Evolutionary conservation across 305 asterid species (phyloP), one percentile per base, ranked within the genome.

Genomic region (Solanum hybrid): DNA sequence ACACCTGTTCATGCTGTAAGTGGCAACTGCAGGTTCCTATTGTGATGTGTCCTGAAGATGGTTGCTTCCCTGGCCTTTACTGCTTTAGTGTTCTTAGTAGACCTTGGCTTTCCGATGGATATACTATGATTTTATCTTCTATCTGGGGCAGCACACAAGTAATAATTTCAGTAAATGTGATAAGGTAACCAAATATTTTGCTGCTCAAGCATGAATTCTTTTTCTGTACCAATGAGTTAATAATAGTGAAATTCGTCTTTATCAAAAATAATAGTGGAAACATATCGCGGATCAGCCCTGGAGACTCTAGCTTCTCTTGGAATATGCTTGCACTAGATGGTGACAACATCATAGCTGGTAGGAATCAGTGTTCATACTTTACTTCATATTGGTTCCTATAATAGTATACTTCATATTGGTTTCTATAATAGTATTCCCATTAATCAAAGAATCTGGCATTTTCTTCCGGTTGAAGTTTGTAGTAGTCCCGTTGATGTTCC

Each of bases 81-180:
- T 92, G 91, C 89, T 91, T 90, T 13, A 94, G 93, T 82, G 88
- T 95, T 90, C 95, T 93, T 85, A 86, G 92, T 66, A 91, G 93
- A 40, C 99, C 99, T 35, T 98, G 99, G 99, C 98, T 98, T 91
- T 96, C 99, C 13, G 98, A 98, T 93, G 98, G 98, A 87, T 90
- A 72, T 84, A 95, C 99, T 29, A 79, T 98, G 90, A 92, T 96
- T 90, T 90, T 96, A 90, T 94, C 99, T 31, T 95, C 99, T 78
- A 40, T 90, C 34, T 98, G 99, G 99, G 95, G 98, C 77, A 96
- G 99, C 93, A 85, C 93, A 87, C 93, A 92, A 92, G 90, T 94
- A 71, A 93, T 98, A 87, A 90, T 98, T 90, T 92, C 97, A 35
- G 94, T 98, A 84, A 89, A 96, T 89, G 89, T 94, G 89, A 87